phyloP scores from a whole-genome alignment of 2,329 filamentous ascomycete species.

The Arthrobotrys entomopaga region DNA sequence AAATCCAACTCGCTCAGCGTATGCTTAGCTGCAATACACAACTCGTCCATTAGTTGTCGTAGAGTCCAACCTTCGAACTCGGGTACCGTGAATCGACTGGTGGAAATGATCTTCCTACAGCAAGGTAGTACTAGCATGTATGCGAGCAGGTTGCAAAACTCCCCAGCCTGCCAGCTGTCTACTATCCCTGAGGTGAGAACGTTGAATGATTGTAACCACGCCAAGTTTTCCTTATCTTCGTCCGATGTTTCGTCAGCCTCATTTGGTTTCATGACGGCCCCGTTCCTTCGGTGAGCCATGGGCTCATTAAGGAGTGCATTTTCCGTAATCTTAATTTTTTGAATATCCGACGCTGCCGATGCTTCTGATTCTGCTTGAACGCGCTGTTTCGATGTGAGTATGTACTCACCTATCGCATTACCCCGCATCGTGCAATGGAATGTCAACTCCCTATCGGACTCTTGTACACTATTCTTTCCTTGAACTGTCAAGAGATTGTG shows the following conservation, averaged over 20 bases:
- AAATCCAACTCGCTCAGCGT: too few relatives aligned
- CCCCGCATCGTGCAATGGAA: neutral
- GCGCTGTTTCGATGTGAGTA: neutral
- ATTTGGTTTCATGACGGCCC: too few relatives aligned
- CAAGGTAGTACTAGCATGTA: neutral
- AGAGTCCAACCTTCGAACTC: neutral
- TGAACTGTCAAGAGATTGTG: neutral
- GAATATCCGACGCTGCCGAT: neutral
- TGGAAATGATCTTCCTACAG: neutral
- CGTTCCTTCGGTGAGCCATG: neutral
- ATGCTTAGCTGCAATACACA: too few relatives aligned
- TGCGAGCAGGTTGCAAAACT: too few relatives aligned
- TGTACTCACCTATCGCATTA: neutral
- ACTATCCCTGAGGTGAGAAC: too few relatives aligned
- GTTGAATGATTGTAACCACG: too few relatives aligned
- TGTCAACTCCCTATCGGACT: too few relatives aligned
- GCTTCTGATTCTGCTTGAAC: neutral
- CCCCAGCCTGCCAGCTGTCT: too few relatives aligned
- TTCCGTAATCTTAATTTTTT: neutral
- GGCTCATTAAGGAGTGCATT: neutral
- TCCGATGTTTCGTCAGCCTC: too few relatives aligned
- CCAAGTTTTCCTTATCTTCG: too few relatives aligned
- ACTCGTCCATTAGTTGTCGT: neutral
- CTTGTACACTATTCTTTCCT: too few relatives aligned
- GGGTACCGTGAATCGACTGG: neutral